A percentile compares a stretch with the other conserved stretches of the same genome.
phyloP scores from a whole-genome alignment of 768 basidiomycete genomes.

The Albatrellus ellisii region DNA sequence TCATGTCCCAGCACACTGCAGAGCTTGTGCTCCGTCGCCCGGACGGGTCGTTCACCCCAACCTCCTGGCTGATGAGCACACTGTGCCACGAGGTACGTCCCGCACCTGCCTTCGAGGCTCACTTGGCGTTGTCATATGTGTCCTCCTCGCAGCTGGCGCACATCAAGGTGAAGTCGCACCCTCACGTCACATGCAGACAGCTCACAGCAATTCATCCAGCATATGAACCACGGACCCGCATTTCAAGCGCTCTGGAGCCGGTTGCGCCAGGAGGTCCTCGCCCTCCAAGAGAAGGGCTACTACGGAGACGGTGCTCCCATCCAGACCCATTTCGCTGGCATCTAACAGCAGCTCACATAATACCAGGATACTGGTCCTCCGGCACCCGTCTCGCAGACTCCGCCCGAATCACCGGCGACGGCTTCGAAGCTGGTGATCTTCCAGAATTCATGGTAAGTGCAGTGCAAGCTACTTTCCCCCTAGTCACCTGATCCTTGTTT shows the following conservation, averaged over 20 bases:
- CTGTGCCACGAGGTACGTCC: constrained; percentile 69
- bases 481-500: neutral
- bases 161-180: constrained; percentile 41
- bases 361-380: constrained; percentile 69
- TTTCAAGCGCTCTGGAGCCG: constrained; percentile 68
- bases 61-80: constrained; percentile 59
- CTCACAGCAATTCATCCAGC: constrained; percentile 26
- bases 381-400: constrained; percentile 63
- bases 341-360: neutral
- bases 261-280: constrained; percentile 50
- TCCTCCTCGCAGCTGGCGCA: constrained; percentile 73
- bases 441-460: constrained; percentile 66
- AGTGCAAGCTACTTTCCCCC: neutral
- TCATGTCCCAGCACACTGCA: constrained; percentile 17
- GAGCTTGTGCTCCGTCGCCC: constrained; percentile 63
- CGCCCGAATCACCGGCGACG: constrained; percentile 34
- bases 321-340: neutral
- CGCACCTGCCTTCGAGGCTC: neutral
- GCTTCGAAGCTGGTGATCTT: constrained; percentile 40
- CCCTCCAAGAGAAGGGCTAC: constrained; percentile 63
- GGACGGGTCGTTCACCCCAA: constrained; percentile 47
- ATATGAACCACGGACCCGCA: constrained; percentile 67
- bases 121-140: neutral
- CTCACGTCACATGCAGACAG: neutral
- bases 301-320: constrained; percentile 58